These are phyloP conservation scores for Solanum tacnaense DNA, from an alignment of 257 asterid species.

Conservation along the genomic window DNA sequence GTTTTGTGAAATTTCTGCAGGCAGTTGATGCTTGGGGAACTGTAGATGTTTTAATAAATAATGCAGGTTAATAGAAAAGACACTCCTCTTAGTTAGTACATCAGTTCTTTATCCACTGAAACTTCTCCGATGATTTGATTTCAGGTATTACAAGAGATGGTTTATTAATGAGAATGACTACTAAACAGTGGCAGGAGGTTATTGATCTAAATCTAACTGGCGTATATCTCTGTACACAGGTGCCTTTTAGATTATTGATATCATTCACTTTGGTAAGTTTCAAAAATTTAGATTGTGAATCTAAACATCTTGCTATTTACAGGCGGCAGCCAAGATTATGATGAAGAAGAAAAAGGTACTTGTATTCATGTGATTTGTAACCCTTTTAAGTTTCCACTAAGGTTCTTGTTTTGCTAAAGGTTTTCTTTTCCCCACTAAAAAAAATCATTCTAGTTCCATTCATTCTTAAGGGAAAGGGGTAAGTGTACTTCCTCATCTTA, in stretches of 20 bases:
- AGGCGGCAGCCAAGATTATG: conserved; percentile 98
- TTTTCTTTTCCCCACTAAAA: not conserved
- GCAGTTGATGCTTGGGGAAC: conserved; percentile 96
- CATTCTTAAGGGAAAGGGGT: not conserved
- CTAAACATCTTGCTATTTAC: conserved; percentile 18
- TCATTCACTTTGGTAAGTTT: not conserved
- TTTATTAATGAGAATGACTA: conserved; percentile 90
- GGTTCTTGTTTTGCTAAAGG: not conserved
- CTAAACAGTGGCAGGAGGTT: conserved; percentile 93
- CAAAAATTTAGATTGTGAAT: conserved; percentile 1
- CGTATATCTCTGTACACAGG: conserved; percentile 92
- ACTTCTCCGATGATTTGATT: not conserved
- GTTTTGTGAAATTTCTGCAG: conserved; percentile 36
- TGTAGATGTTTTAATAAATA: conserved; percentile 69
- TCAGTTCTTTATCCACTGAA: not conserved
- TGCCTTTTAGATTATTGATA: conserved; percentile 2
- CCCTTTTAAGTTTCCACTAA: not conserved
- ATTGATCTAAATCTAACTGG: conserved; percentile 93
- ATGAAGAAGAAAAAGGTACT: conserved; percentile 94
- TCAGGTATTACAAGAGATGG: conserved; percentile 94
- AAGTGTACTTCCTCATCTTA: not conserved
- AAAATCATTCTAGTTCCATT: not conserved
- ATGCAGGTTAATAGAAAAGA: conserved; percentile 60
- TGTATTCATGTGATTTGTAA: not conserved
- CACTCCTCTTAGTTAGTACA: not conserved